These are phyloP conservation scores for Mycena sp. DNA, from an alignment of 1,284 basidiomycete genomes.

Conservation along the genomic window DNA sequence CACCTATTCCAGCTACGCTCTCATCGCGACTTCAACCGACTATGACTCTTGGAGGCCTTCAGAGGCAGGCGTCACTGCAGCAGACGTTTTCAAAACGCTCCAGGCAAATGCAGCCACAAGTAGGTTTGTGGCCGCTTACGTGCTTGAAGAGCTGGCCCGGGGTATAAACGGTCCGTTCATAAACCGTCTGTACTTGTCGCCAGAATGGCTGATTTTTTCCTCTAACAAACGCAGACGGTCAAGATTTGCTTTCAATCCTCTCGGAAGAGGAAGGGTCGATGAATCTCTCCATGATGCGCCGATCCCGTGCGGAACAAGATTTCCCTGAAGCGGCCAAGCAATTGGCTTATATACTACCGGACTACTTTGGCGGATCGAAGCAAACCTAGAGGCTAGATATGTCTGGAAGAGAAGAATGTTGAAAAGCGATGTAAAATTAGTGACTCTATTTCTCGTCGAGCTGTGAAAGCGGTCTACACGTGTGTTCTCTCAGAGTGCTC, in stretches of 20 bases:
- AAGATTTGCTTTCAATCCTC: slow-evolving; percentile 6
- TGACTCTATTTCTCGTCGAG: no score
- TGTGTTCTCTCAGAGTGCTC: no score
- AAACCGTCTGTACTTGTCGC: no score
- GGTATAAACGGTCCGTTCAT: no score
- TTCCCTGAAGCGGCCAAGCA: background rate
- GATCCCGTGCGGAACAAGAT: slow-evolving; percentile 3
- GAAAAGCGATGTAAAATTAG: no score
- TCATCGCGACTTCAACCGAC: slow-evolving; percentile 93
- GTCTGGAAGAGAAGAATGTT: no score
- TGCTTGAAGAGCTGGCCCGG: no score
- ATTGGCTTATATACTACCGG: slow-evolving; percentile 28
- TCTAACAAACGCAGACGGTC: no score
- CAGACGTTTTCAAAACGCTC: slow-evolving; percentile 90
- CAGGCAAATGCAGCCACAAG: slow-evolving; percentile 88
- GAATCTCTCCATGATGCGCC: slow-evolving; percentile 25
- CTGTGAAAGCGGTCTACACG: no score
- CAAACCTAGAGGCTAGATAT: no score
- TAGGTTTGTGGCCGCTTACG: slow-evolving; percentile 75
- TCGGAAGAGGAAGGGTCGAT: slow-evolving; percentile 28
- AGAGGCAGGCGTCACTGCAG: slow-evolving; percentile 86
- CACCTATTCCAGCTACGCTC: slow-evolving; percentile 72
- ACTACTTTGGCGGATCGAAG: no score
- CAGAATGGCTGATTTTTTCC: no score
- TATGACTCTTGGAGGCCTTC: slow-evolving; percentile 92